Conservation (phyloP, 345 rosid genomes). For the Salix purpurea region DNA sequence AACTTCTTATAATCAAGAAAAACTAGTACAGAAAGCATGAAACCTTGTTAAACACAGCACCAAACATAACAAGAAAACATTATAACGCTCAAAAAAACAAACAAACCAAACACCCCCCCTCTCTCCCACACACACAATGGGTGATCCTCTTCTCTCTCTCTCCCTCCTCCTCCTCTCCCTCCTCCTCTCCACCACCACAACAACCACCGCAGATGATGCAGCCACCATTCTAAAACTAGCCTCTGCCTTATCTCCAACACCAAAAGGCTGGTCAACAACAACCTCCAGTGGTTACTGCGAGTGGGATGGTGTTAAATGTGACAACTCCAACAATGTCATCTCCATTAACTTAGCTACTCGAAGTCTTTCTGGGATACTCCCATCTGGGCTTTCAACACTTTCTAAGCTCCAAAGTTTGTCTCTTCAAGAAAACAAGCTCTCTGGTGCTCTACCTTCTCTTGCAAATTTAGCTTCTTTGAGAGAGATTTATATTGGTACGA, state of each 20-base stretch:
- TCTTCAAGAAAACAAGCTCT: conserved; percentile 46
- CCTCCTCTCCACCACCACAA: conserved; percentile 15
- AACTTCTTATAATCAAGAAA: background rate
- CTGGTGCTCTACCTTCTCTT: conserved; percentile 60
- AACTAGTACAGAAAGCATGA: background rate
- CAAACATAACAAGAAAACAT: background rate
- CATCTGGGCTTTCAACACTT: conserved; percentile 51
- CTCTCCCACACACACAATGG: background rate
- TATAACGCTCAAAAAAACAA: background rate
- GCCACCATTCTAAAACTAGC: conserved; percentile 43
- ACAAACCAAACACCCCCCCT: background rate
- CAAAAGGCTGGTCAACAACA: conserved; percentile 51
- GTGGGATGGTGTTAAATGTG: conserved; percentile 58
- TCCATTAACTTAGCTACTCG: conserved; percentile 34
- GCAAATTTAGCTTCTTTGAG: conserved; percentile 45
- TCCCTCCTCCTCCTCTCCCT: conserved; percentile 13
- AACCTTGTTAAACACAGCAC: background rate
- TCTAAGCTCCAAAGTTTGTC: conserved; percentile 42
- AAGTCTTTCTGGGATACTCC: conserved; percentile 42
- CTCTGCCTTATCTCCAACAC: conserved; percentile 39
- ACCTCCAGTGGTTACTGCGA: conserved; percentile 37
- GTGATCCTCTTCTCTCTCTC: background rate
- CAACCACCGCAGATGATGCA: conserved; percentile 48
- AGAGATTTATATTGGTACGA: conserved; percentile 38
- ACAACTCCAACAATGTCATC: conserved; percentile 38